A percentile compares a stretch with the other conserved stretches of the same genome.
These are phyloP conservation scores for Bipolaris bicolor DNA, from an alignment of 2,329 filamentous ascomycete genomes.

Conservation along the genomic window DNA sequence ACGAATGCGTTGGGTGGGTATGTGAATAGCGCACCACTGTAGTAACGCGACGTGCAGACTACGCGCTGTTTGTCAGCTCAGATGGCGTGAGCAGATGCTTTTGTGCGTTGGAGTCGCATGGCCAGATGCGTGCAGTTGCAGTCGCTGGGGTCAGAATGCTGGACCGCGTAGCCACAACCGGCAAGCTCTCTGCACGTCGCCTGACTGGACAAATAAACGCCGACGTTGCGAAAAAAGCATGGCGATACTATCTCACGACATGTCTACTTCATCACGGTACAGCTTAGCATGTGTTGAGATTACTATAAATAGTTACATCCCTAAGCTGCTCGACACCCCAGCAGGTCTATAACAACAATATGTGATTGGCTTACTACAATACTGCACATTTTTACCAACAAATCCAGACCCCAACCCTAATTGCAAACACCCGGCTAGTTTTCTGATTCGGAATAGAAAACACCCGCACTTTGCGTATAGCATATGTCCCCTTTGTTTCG, in stretches of 20 bases:
- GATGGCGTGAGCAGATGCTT: slow-evolving; percentile 25
- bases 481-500: too few species aligned
- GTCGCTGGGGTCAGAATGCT: background rate
- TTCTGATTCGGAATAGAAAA: too few species aligned
- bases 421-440: too few species aligned
- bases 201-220: background rate
- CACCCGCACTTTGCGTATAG: too few species aligned
- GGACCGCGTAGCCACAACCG: background rate
- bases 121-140: slow-evolving; percentile 7
- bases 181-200: background rate
- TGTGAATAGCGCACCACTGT: slow-evolving; percentile 12
- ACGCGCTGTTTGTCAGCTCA: slow-evolving; percentile 25
- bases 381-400: too few species aligned
- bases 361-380: too few species aligned
- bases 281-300: background rate
- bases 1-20: slow-evolving; percentile 13
- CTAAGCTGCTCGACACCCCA: too few species aligned
- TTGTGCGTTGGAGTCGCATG: background rate
- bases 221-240: background rate
- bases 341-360: too few species aligned
- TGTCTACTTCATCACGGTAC: background rate
- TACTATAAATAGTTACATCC: too few species aligned
- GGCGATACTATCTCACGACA: background rate
- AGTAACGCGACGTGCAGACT: slow-evolving; percentile 22
- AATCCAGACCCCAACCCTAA: too few species aligned